Conservation (phyloP, 345 rosid genomes). For the Moringa oleifera region DNA sequence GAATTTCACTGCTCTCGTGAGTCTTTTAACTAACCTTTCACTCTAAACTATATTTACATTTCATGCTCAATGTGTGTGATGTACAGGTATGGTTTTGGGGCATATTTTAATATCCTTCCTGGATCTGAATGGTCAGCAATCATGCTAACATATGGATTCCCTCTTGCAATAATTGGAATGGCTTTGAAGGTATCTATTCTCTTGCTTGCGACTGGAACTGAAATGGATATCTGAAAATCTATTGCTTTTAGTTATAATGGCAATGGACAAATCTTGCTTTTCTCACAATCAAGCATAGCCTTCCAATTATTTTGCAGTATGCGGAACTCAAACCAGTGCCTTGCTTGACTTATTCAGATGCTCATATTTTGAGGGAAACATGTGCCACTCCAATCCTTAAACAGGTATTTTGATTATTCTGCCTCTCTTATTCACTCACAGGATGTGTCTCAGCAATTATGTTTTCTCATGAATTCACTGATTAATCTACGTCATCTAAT, state of each 20-base stretch:
- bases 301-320: conserved; percentile 47
- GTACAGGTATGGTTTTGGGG: conserved; percentile 88
- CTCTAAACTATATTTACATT: conserved; percentile 8
- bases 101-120: conserved; percentile 86
- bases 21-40: conserved; percentile 18
- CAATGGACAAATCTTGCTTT: not conserved
- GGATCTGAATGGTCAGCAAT: conserved; percentile 98
- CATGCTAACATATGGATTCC: conserved; percentile 95
- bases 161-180: conserved; percentile 97
- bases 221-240: conserved; percentile 5
- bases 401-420: conserved; percentile 45
- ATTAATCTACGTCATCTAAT: not conserved
- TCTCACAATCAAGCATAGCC: not conserved
- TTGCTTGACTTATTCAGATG: conserved; percentile 79
- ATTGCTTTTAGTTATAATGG: not conserved
- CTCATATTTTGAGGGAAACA: conserved; percentile 60
- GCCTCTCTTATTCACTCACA: not conserved
- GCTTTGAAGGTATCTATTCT: conserved; percentile 72
- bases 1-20: conserved; percentile 79
- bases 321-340: conserved; percentile 97
- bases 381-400: conserved; percentile 82
- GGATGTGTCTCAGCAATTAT: not conserved
- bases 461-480: not conserved
- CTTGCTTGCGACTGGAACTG: conserved; percentile 8
- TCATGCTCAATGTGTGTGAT: conserved; percentile 10